Percentiles rank a stretch among this genome's conserved stretches.
These are phyloP conservation scores for Tardiomyces blankii DNA, from an alignment of 1,139 yeast genomes.

Conservation along the genomic window DNA sequence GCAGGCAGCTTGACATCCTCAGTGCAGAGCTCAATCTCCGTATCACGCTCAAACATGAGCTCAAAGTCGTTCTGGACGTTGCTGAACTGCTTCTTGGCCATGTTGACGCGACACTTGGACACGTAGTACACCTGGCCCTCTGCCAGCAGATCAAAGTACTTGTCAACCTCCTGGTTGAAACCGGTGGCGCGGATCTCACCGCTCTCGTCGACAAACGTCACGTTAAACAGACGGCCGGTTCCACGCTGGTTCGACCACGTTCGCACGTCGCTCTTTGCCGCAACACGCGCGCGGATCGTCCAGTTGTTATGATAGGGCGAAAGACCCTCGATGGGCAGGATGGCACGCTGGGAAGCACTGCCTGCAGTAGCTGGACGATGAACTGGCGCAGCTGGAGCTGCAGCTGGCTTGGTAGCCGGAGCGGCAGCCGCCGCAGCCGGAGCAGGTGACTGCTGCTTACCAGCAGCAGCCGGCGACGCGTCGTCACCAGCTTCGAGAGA, in stretches of 20 bases:
- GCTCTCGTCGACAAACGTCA: conserved; percentile 83
- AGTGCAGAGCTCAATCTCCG: conserved; percentile 60
- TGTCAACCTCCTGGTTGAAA: conserved; percentile 78
- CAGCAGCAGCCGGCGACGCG: background rate
- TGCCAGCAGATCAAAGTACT: conserved; percentile 58
- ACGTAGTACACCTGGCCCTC: conserved; percentile 88
- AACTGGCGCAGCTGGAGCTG: background rate
- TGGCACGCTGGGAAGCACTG: conserved; percentile 18
- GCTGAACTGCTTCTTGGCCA: conserved; percentile 80
- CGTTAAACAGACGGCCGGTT: conserved; percentile 82
- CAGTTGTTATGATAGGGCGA: conserved; percentile 88
- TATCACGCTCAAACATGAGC: conserved; percentile 68
- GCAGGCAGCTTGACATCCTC: conserved; percentile 61
- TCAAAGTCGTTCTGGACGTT: conserved; percentile 84
- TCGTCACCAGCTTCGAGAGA: background rate
- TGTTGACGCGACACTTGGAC: conserved; percentile 69
- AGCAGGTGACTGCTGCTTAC: background rate
- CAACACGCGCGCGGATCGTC: conserved; percentile 89
- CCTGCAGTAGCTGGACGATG: background rate
- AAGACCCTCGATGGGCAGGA: conserved; percentile 72
- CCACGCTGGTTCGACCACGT: conserved; percentile 83
- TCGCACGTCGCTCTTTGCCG: conserved; percentile 77
- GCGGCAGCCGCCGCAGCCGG: background rate
- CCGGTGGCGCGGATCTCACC: conserved; percentile 97
- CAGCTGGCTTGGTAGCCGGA: background rate